phyloP scores from a whole-genome alignment of 176 grass and related monocot species.

The Secale cereale region DNA sequence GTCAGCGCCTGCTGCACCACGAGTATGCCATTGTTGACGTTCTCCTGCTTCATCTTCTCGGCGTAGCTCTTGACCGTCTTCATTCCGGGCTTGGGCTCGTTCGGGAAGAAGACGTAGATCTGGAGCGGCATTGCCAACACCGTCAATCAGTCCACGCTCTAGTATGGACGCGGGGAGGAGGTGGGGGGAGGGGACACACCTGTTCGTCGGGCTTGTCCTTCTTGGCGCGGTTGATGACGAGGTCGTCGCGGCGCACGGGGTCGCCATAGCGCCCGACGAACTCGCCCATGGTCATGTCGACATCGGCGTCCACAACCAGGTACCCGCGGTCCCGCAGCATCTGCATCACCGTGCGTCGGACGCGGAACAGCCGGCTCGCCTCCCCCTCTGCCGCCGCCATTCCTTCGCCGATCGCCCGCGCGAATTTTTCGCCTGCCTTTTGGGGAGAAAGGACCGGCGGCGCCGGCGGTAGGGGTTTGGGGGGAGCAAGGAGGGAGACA shows the following conservation, averaged over 20 bases:
- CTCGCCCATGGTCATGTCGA: conserved; percentile 17
- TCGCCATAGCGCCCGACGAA: conserved; percentile 48
- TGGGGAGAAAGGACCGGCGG: neutral
- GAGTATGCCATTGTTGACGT: conserved; percentile 54
- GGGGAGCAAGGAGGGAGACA: neutral
- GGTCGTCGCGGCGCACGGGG: conserved; percentile 43
- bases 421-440: neutral
- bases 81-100: conserved; percentile 63
- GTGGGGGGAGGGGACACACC: conserved; percentile 14
- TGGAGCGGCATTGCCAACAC: neutral
- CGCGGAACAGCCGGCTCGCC: conserved; percentile 49
- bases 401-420: too few relatives aligned
- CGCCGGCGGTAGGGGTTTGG: conserved; percentile 25
- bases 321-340: conserved; percentile 74
- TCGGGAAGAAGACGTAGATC: conserved; percentile 78
- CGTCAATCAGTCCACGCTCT: neutral
- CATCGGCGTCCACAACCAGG: conserved; percentile 14
- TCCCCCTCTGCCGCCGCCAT: conserved; percentile 68
- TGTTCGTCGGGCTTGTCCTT: conserved; percentile 16
- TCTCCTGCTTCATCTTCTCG: conserved; percentile 80
- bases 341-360: conserved; percentile 69
- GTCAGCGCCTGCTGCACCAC: conserved; percentile 73
- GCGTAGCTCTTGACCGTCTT: conserved; percentile 78
- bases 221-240: conserved; percentile 32
- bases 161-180: neutral